These are phyloP conservation scores for Diaporthe caulivora DNA, from an alignment of 2,329 filamentous ascomycete genomes.

Conservation along the genomic window DNA sequence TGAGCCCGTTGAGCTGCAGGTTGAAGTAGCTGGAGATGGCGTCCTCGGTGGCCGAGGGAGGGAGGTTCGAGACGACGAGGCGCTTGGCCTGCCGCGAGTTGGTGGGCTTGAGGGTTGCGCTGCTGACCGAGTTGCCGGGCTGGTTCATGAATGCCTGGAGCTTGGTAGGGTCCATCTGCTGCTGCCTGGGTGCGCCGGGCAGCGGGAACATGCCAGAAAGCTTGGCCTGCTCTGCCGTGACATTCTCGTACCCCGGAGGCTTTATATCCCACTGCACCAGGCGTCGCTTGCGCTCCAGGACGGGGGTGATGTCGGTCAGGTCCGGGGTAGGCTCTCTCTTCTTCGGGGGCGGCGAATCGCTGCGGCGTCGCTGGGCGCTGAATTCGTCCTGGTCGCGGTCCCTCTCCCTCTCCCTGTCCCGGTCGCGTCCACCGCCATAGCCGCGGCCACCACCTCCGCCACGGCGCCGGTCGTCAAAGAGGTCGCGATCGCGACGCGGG, in stretches of 20 bases:
- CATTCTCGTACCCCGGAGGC: slow-evolving; percentile 96
- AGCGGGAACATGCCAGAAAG: slow-evolving; percentile 99
- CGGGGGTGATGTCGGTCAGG: slow-evolving; percentile 84
- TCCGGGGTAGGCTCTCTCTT: slow-evolving; percentile 97
- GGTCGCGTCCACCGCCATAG: slow-evolving; percentile 52
- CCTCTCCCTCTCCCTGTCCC: slow-evolving; percentile 54
- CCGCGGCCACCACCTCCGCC: slow-evolving; percentile 55
- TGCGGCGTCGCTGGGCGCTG: slow-evolving; percentile 75
- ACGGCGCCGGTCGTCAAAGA: slow-evolving; percentile 72
- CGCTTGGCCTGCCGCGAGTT: slow-evolving; percentile 96
- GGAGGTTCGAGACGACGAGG: slow-evolving; percentile 87
- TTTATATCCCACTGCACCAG: slow-evolving; percentile 99
- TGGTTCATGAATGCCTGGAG: slow-evolving; percentile 97
- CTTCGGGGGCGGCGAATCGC: slow-evolving; percentile 84
- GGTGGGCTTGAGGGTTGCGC: slow-evolving; percentile 87
- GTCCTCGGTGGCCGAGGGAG: slow-evolving; percentile 80
- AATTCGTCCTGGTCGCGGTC: slow-evolving; percentile 59
- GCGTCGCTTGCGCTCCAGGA: slow-evolving; percentile 88
- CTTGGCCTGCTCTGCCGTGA: slow-evolving; percentile 98
- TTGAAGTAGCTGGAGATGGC: slow-evolving; percentile 89
- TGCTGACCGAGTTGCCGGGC: slow-evolving; percentile 77
- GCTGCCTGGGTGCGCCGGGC: slow-evolving; percentile 92
- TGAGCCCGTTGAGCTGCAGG: slow-evolving; percentile 94
- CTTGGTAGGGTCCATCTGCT: slow-evolving; percentile 94
- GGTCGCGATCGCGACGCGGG: slow-evolving; percentile 63